phyloP scores from a whole-genome alignment of 1,284 basidiomycete genomes.

The Apiotrichum porosum region DNA sequence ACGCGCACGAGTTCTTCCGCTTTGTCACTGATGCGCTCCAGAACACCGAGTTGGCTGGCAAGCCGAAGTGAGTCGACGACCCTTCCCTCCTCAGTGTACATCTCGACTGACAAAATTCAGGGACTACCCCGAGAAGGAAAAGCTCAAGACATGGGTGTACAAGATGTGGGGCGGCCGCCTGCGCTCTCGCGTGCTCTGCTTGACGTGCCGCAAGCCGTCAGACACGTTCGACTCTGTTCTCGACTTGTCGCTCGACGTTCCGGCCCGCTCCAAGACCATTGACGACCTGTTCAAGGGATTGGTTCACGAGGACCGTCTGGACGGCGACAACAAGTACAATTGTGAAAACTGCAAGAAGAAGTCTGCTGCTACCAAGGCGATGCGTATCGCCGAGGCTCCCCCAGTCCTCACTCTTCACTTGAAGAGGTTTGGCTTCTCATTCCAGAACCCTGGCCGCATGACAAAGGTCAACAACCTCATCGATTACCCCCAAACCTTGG shows the following conservation, averaged over 20 bases:
- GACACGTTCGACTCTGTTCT: constrained; percentile 96
- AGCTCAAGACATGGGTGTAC: constrained; percentile 90
- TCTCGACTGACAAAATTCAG: constrained; percentile 45
- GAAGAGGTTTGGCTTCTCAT: constrained; percentile 70
- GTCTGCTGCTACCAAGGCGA: constrained; percentile 35
- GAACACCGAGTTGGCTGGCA: constrained; percentile 70
- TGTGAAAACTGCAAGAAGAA: constrained; percentile 62
- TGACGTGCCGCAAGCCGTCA: constrained; percentile 75
- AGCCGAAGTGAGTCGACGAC: constrained; percentile 56
- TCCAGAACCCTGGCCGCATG: constrained; percentile 55
- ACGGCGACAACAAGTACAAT: constrained; percentile 93
- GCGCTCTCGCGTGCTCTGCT: constrained; percentile 88
- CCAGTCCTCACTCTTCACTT: constrained; percentile 91
- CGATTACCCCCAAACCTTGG: constrained; percentile 72
- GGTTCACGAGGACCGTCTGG: constrained; percentile 73
- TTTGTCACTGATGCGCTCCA: constrained; percentile 90
- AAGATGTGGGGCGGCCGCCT: constrained; percentile 88
- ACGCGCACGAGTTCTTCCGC: constrained; percentile 95
- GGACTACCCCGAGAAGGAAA: constrained; percentile 70
- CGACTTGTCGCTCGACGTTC: constrained; percentile 85
- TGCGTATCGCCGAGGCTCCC: constrained; percentile 79
- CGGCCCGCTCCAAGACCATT: constrained; percentile 56
- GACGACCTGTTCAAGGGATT: constrained; percentile 77
- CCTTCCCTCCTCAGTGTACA: not conserved
- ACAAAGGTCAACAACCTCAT: constrained; percentile 76